Evolutionary conservation across 805 yeast genomes (phyloP), one percentile per base, ranked within the genome.

Genomic region (Candida incommunis): DNA sequence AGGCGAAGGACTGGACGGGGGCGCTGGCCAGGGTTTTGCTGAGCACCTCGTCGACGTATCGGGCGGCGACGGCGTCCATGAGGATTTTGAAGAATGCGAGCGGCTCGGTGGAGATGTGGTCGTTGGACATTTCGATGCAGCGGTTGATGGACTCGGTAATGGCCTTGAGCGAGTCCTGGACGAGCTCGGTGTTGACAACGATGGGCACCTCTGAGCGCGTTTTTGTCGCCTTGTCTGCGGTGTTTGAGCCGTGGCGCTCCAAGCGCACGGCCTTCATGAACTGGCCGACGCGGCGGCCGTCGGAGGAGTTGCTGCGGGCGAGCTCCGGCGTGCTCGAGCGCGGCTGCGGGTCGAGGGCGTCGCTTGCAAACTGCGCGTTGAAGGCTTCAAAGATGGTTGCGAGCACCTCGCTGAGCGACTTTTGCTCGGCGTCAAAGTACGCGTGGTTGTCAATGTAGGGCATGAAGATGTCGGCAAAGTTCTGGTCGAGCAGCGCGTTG

Each of bases 111-210:
- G 80, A 71, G 2, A 82, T 67, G 47, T 72, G 54, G 2, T 29
- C 40, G n/a, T 52, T 45, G 2, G 78, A 70, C 31, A 85, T 65
- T 57, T 86, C 95, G 54, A 84, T 70, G 2, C 81, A 68, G 56
- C 96, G 69, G 2, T 88, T 80, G 3, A 86, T 67, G 1, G 88
- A 72, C 61, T 87, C 96, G 27, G 85, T 80, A 4, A 80, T 72
- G 16, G 82, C 74, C 51, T 78, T 79, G 35, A 86, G 65, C 46
- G 84, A 72, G 2, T 69, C 64, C 51, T 84, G 88, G 2, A 83
- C 77, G 22, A 68, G 64, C 15, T 63, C 53, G 4, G 80, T 57
- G 24, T 62, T 58, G 35, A 70, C 56, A 24, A 57, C 56, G 2
- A 47, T 45, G 23, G 51, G 58, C 18, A 43, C 44, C 13, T 41